A percentile compares a stretch with the other conserved stretches of the same genome.
These are phyloP conservation scores for Chalciporus piperatus DNA, from an alignment of 768 basidiomycete genomes.

Conservation along the genomic window DNA sequence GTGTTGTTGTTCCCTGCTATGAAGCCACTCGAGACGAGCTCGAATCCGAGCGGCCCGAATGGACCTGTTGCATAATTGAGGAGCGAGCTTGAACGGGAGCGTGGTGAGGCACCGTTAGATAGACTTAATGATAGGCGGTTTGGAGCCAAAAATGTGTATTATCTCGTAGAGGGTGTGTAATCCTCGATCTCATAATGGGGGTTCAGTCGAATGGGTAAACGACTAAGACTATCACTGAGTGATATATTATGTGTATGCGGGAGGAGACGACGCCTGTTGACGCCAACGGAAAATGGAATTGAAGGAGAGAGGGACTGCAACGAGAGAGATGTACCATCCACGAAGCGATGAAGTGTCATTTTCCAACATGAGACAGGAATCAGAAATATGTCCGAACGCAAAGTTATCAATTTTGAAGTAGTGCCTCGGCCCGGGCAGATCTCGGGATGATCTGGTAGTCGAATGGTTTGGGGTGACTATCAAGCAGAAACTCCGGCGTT, in stretches of 20 bases:
- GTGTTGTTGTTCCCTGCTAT: constrained; percentile 96
- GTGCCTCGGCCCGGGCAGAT: constrained; percentile 38
- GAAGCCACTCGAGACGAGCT: constrained; percentile 70
- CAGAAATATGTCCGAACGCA: too few species aligned
- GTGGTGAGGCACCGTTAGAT: constrained; percentile 28
- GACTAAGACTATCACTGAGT: too few species aligned
- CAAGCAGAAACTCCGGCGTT: too few species aligned
- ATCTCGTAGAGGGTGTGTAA: neutral
- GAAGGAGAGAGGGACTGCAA: too few species aligned
- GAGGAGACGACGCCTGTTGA: too few species aligned
- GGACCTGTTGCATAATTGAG: constrained; percentile 24
- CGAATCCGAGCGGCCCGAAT: constrained; percentile 34
- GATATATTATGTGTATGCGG: too few species aligned
- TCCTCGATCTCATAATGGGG: neutral
- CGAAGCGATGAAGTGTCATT: too few species aligned
- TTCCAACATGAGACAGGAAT: too few species aligned
- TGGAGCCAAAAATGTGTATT: neutral
- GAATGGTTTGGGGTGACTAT: constrained; percentile 51
- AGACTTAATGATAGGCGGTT: neutral
- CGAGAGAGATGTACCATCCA: too few species aligned
- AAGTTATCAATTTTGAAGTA: neutral
- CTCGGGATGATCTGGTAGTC: constrained; percentile 53
- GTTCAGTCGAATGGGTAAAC: too few species aligned
- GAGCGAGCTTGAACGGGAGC: constrained; percentile 9
- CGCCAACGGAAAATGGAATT: too few species aligned